These are phyloP conservation scores for Malus fusca DNA, from an alignment of 306 rosid genomes.

Conservation along the genomic window DNA sequence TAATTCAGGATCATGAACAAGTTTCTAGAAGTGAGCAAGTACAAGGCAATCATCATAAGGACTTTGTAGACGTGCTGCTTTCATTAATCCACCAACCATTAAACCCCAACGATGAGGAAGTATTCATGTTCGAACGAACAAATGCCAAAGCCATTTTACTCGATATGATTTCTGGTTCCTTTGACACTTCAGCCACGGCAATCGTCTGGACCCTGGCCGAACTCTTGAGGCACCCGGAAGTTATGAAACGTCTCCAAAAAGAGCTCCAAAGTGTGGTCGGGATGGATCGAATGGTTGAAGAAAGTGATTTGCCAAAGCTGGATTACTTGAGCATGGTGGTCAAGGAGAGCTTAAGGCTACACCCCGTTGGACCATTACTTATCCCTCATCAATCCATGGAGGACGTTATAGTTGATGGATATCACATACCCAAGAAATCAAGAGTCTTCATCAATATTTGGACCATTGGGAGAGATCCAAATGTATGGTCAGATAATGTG, in stretches of 20 bases:
- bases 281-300: conserved; percentile 24
- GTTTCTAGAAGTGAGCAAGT: not conserved
- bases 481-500: not conserved
- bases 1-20: conserved; percentile 20
- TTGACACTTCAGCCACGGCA: too few species aligned
- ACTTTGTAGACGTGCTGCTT: conserved; percentile 24
- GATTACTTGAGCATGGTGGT: conserved; percentile 29
- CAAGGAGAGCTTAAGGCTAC: conserved; percentile 33
- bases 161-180: too few species aligned
- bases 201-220: too few species aligned
- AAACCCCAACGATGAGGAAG: too few species aligned
- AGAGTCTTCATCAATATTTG: conserved; percentile 15
- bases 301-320: conserved; percentile 22
- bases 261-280: conserved; percentile 30
- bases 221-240: not conserved
- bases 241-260: conserved; percentile 34
- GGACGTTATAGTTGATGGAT: conserved; percentile 8
- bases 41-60: not conserved
- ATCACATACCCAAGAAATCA: conserved; percentile 10
- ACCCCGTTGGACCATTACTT: conserved; percentile 23
- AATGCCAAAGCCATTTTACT: too few species aligned
- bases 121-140: too few species aligned
- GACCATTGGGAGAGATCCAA: conserved; percentile 25
- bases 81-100: conserved; percentile 13
- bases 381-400: conserved; percentile 3